A percentile compares a stretch with the other conserved stretches of the same genome.
phyloP scores from a whole-genome alignment of 306 rosid species.

The Quercus suber region DNA sequence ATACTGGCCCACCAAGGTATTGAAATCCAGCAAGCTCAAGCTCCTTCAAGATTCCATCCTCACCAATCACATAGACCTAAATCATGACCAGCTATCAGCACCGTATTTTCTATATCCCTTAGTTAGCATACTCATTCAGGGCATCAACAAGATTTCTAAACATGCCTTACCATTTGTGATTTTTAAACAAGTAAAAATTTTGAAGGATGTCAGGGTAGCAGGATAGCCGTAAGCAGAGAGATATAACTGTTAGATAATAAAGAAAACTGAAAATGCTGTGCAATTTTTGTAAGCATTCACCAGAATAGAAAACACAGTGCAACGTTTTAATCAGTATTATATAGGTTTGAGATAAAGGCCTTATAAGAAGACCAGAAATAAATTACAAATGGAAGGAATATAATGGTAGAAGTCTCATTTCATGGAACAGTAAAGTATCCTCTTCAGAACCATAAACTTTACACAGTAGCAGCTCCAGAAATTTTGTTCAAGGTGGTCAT shows the following conservation, averaged over 20 bases:
- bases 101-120: constrained; percentile 10
- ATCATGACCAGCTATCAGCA: constrained; percentile 31
- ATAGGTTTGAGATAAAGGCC: neutral
- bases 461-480: neutral
- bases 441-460: neutral
- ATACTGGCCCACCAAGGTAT: constrained; percentile 95
- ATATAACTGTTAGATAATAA: neutral
- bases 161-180: neutral
- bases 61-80: constrained; percentile 96
- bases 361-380: neutral
- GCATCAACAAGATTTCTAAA: neutral
- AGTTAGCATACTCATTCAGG: neutral
- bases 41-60: constrained; percentile 97
- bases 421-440: neutral
- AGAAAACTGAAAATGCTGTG: neutral
- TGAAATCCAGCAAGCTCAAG: constrained; percentile 96
- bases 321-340: neutral
- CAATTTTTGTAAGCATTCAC: neutral
- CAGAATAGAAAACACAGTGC: neutral
- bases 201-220: neutral
- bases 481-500: too few relatives aligned
- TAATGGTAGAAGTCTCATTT: neutral
- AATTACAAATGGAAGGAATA: neutral
- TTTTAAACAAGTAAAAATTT: neutral
- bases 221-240: neutral